Conservation (phyloP, 495 filamentous ascomycete genomes). For the Neurospora tetraspora region DNA sequence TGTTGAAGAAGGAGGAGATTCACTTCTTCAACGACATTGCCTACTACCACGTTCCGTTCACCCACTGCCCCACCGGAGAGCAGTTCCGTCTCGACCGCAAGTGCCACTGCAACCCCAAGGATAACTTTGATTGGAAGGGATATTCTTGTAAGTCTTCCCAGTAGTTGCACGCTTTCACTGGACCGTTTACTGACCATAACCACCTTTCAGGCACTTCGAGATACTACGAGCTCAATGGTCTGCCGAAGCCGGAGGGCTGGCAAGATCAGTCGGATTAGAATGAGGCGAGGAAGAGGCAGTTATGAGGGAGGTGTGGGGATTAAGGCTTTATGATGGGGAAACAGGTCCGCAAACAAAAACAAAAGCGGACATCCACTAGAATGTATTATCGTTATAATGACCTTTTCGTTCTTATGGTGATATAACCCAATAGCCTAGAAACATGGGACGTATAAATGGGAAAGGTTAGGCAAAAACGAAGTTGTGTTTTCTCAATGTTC, state of each 20-base stretch:
- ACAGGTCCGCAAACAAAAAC: background rate
- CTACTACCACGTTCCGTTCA: slow-evolving; percentile 98
- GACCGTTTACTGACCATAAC: slow-evolving; percentile 6
- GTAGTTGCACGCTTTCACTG: background rate
- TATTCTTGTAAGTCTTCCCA: slow-evolving; percentile 66
- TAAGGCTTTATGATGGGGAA: background rate
- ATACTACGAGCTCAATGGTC: slow-evolving; percentile 71
- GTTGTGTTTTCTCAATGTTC: background rate
- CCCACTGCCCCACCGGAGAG: slow-evolving; percentile 89
- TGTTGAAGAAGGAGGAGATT: slow-evolving; percentile 84
- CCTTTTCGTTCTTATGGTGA: background rate
- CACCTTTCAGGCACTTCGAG: slow-evolving; percentile 53
- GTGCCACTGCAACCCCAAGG: slow-evolving; percentile 88
- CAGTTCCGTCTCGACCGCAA: slow-evolving; percentile 67
- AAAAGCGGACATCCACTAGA: background rate
- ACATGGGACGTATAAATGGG: background rate
- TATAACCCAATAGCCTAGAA: background rate
- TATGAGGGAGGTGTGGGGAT: background rate
- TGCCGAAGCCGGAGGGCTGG: slow-evolving; percentile 74
- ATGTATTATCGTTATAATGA: background rate
- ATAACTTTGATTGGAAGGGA: slow-evolving; percentile 98
- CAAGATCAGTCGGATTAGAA: slow-evolving; percentile 54
- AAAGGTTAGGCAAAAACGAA: background rate
- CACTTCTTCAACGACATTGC: slow-evolving; percentile 99
- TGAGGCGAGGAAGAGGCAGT: slow-evolving; percentile 2